Base-by-base conservation (phyloP, 2,329 filamentous ascomycete species). In the Fusarium buharicum region DNA sequence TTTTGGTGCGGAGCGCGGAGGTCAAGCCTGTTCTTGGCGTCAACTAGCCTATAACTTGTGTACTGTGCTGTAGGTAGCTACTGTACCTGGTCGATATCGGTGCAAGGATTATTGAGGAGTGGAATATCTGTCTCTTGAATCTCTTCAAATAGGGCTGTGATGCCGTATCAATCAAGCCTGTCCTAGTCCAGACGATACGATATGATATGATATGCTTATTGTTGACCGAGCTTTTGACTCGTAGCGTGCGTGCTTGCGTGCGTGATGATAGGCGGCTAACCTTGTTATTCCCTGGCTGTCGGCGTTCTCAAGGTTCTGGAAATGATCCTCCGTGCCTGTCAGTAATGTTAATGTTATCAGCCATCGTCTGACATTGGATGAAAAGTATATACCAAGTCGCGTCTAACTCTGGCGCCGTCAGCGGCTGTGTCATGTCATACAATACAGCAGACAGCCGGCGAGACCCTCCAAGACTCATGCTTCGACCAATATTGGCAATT, bases 21-120 rank as follows among this genome's bases (percentile, higher is more conserved):
- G 40, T 49, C 40, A 58, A 41, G 45, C 36, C 41, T 36, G 24
- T 55, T 56, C 49, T 55, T 57, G 34, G 46, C 39, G 43, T 49
- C 50, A 33, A 45, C 47, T 62, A 56, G 52, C 40, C 44, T 36
- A 34, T 30, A 20, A 47, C 30, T 40, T 49, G 33, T 28, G 20
- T 22, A 22, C 20, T 22, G n/a, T n/a, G n/a, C n/a, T n/a, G n/a
- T n/a, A n/a, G n/a, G n/a, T n/a, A n/a, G n/a, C n/a, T n/a, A n/a
- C n/a, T n/a, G n/a, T n/a, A n/a, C n/a, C n/a, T n/a, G n/a, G n/a
- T n/a, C n/a, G 24, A 9, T 27, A 5, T 45, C 24, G 49, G 22
- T 40, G 31, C 43, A 46, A 34, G 31, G 37, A 30, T 50, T 27
- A 18, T 14, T 16, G 45, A 22, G n/a, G n/a, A n/a, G n/a, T n/a